Base-by-base conservation (phyloP, 2,329 filamentous ascomycete genomes). In the Dactylellina sp. region DNA sequence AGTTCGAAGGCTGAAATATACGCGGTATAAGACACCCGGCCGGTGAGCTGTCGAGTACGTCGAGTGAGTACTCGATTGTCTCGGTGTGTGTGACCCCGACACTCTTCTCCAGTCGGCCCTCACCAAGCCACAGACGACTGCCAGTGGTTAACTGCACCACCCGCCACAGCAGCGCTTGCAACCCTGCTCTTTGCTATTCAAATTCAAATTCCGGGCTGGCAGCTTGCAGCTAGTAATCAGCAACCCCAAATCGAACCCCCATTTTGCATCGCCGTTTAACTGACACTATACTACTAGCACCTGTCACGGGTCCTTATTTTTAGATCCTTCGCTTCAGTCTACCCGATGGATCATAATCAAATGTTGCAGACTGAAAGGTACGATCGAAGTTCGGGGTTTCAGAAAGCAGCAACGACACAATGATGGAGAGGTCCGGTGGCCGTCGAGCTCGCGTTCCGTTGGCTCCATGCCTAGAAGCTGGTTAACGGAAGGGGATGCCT, bases 381-480 rank as follows among this genome's bases (percentile, higher is more conserved):
- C 42, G 16, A 22, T 63, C 47, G 47, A 63, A 55, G 60, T 63
- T 63, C 47, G 60, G 60, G 9, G 9, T n/a, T n/a, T n/a, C n/a
- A n/a, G n/a, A n/a, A 52, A 42, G 35, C 37, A 22, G 22, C n/a
- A n/a, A 11, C 20, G 20, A 32, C 7, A 32, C 22, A 14, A 14
- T 22, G 37, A 14, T 12, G 18, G 42, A 9, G 18, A 50, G 14
- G 18, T 7, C 24, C 25, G 25, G 14, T 24, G 5, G 18, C 42
- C 20, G 16, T 22, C 42, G 16, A 12, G 56, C 25, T 47, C 24
- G 18, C 7, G 40, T 18, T 42, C 9, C 16, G n/a, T 37, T 53
- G 25, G 46, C 46, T 28, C 37, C 5, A 9, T 42, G 52, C 52
- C 52, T 37, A 57, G 39, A 16, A 44, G 14, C 5, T 28, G 47